These are phyloP conservation scores for Torulaspora indica DNA, from an alignment of 805 yeast species.

Conservation along the genomic window DNA sequence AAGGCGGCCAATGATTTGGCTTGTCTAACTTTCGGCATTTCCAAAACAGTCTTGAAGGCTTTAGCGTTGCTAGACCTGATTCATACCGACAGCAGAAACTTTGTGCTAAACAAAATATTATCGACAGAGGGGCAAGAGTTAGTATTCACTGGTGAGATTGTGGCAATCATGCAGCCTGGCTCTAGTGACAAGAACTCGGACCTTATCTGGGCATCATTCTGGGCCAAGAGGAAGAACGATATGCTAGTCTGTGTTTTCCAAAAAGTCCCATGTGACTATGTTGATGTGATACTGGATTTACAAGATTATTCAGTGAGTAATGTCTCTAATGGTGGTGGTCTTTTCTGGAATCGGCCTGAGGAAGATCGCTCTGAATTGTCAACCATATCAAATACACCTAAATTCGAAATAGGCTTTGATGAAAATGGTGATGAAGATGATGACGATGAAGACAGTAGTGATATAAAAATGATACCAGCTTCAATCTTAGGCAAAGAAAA, in stretches of 20 bases:
- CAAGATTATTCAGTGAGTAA: slow-evolving; percentile 29
- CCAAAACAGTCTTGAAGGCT: slow-evolving; percentile 56
- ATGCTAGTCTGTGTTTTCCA: slow-evolving; percentile 80
- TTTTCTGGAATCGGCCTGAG: slow-evolving; percentile 14
- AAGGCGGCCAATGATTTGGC: slow-evolving; percentile 88
- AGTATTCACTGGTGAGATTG: slow-evolving; percentile 76
- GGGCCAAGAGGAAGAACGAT: slow-evolving; percentile 77
- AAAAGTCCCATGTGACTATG: slow-evolving; percentile 70
- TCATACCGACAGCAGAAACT: slow-evolving; percentile 68
- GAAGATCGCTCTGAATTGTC: neutral
- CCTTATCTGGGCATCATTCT: slow-evolving; percentile 78
- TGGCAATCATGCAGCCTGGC: slow-evolving; percentile 70
- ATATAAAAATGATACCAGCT: neutral
- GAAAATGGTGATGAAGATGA: slow-evolving; percentile 5
- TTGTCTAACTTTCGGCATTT: slow-evolving; percentile 78
- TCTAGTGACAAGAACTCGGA: slow-evolving; percentile 34
- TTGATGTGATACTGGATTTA: slow-evolving; percentile 47
- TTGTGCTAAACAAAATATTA: slow-evolving; percentile 55
- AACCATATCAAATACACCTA: slow-evolving; percentile 5
- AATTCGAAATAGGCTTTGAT: slow-evolving; percentile 64
- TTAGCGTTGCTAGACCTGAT: slow-evolving; percentile 69
- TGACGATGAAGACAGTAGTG: neutral
- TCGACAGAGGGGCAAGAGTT: slow-evolving; percentile 41
- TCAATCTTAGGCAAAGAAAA: neutral
- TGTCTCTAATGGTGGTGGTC: slow-evolving; percentile 26